Evolutionary conservation across 106 monocot species (phyloP), one percentile per base, ranked within the genome.

Genomic region (Allium cepa): DNA sequence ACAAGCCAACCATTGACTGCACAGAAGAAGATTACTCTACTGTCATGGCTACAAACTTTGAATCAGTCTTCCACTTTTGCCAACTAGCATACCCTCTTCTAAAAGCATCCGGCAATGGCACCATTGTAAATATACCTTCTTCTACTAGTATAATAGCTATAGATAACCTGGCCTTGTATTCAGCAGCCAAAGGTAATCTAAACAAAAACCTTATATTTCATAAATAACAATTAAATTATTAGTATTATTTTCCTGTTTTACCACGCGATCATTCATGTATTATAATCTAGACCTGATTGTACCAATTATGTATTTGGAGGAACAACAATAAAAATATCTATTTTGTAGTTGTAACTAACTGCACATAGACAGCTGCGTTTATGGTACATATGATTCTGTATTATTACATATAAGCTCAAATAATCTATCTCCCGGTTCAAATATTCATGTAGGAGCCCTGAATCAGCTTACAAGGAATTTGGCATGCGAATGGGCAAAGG

Each of bases 41-140:
- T 7, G 7, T 69, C 49, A 73, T 79, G 81, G 46, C 57, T 4
- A 75, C 88, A 7, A 85, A 85, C 53, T 66, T 88, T 0, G 88
- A 88, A 50, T 79, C 88, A 26, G 77, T 69, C 7, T 85, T 85
- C 61, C 85, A 85, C 60, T 49, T 82, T 5, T 73, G 79, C 81
- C 89, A 85, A 66, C 73, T 89, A 3, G 77, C 85, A 4, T 70
- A 85, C 63, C 78, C 85, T 26, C 72, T 72, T 59, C 67, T 90
- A n/a, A 79, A 70, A 62, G 72, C 89, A n/a, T 82, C 79, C 6
- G 78, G 73, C 53, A 36, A 11, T 49, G 83, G 67, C 17, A 77
- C 56, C 50, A 75, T 88, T 36, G 67, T 82, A 7, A 74, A 79
- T 46, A 67, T 84, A 50, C 83, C 83, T 61, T 83, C 80, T 2